Conservation (phyloP, 805 yeast genomes). For the Priceomyces melissophilus region DNA sequence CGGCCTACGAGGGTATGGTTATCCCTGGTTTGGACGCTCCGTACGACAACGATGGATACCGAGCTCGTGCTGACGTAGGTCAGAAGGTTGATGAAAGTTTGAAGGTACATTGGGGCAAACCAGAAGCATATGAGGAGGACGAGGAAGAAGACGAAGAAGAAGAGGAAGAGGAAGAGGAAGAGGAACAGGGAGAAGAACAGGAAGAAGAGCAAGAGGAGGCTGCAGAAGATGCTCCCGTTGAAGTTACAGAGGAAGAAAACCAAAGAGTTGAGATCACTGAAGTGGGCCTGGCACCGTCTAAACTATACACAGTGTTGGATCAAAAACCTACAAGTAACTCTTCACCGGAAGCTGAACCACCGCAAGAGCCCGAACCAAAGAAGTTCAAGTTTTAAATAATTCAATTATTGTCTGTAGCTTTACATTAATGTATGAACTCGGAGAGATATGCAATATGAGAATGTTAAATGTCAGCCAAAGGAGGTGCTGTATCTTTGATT, state of each 20-base stretch:
- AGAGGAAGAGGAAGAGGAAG: slow-evolving; percentile 55
- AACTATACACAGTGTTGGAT: no score
- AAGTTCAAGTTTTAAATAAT: background rate
- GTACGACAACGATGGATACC: slow-evolving; percentile 36
- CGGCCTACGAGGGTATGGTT: slow-evolving; percentile 64
- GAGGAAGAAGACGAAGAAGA: slow-evolving; percentile 25
- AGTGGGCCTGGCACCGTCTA: no score
- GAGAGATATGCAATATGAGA: slow-evolving; percentile 9
- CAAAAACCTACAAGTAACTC: no score
- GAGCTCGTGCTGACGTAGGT: slow-evolving; percentile 7
- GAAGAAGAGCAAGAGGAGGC: slow-evolving; percentile 19
- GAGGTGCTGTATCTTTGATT: slow-evolving; percentile 46
- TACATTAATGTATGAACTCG: slow-evolving; percentile 2
- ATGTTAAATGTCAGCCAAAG: slow-evolving; percentile 27
- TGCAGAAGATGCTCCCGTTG: slow-evolving; percentile 47
- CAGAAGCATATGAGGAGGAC: slow-evolving; percentile 28
- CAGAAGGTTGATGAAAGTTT: slow-evolving; percentile 9
- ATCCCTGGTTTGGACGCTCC: slow-evolving; percentile 47
- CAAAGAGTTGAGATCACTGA: background rate
- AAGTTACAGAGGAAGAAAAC: slow-evolving; percentile 52
- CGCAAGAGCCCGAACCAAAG: no score
- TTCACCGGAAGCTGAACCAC: no score
- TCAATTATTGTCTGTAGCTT: background rate
- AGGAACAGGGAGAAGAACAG: slow-evolving; percentile 44
- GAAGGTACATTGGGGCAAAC: slow-evolving; percentile 31